These are phyloP conservation scores for Fusarium metavorans DNA, from an alignment of 2,329 filamentous ascomycete genomes.

Conservation along the genomic window DNA sequence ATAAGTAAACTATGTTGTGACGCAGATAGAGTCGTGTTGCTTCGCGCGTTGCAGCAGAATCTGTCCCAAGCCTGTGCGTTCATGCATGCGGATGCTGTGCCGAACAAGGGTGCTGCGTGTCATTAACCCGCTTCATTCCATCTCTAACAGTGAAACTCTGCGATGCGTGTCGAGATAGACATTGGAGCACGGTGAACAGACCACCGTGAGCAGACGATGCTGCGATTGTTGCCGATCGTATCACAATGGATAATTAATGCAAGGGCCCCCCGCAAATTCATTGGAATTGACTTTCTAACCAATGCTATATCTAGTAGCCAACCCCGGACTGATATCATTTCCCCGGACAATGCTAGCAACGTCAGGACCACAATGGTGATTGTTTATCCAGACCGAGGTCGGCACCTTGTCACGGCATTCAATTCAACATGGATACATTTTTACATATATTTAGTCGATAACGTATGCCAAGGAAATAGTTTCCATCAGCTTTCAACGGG, in stretches of 20 bases:
- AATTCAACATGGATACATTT: background rate
- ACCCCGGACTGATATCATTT: background rate
- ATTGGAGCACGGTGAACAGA: background rate
- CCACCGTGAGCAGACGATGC: background rate
- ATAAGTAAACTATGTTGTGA: background rate
- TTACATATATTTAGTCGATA: background rate
- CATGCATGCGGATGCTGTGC: background rate
- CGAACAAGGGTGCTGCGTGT: background rate
- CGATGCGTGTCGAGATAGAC: background rate
- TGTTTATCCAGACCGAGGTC: constrained; percentile 7
- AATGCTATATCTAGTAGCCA: background rate
- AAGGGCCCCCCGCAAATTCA: background rate
- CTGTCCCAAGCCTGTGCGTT: background rate
- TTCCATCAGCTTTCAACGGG: background rate
- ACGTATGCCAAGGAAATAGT: background rate
- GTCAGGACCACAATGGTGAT: background rate
- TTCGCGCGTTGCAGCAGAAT: background rate
- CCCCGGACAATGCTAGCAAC: background rate
- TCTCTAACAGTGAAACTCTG: background rate
- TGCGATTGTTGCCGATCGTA: background rate
- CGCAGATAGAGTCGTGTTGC: background rate
- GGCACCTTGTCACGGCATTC: background rate
- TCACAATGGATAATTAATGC: background rate
- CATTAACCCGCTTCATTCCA: background rate
- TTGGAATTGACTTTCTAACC: background rate